Evolutionary conservation across 1,284 basidiomycete genomes (phyloP), one percentile per base, ranked within the genome.

Genomic region (Sparassis latifolia): DNA sequence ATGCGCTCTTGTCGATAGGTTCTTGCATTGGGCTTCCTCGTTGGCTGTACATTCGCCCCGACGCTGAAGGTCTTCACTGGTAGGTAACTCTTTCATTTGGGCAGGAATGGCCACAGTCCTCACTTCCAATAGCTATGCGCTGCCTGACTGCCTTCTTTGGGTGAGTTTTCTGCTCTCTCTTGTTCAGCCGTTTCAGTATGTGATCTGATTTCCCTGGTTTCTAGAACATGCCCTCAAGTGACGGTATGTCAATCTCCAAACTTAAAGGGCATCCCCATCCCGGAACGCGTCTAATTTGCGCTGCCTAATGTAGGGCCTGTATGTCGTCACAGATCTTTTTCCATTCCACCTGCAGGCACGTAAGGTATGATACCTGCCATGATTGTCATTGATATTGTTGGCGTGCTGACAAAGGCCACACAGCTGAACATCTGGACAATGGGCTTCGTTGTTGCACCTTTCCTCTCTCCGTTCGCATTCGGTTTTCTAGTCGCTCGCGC

Each of bases 321-420:
- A 79, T 55, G 67, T 84, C 20, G 74, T 86, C 52, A 79, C 80
- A 4, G 86, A 88, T 57, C 69, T 89, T 51, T 88, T 78, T 63
- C 85, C 86, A 2, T 88, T 88, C 71, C 85, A 89, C 56, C 67
- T 84, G 28, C 86, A 88, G 62, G 84, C 86, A 30, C 76, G 84
- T 39, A 87, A 85, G 74, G 80, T 77, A 33, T 27, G 58, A 50
- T 10, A 12, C 39, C 12, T 12, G 12, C 35, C 12, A 12, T 12
- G 12, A 6, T 5, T 12, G 12, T 3, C 29, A n/a, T 33, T 32
- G 12, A 37, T 37, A 12, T 7, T 37, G 12, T 12, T 37, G 7
- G 12, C 35, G 6, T 37, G 35, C 6, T 7, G 35, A 37, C 35
- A 20, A 7, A 7, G 35, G 7, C 35, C 12, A 38, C 33, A 27